These are phyloP conservation scores for Skeletonema marinoi DNA, from an alignment of 108 stramenopile species.

Conservation along the genomic window DNA sequence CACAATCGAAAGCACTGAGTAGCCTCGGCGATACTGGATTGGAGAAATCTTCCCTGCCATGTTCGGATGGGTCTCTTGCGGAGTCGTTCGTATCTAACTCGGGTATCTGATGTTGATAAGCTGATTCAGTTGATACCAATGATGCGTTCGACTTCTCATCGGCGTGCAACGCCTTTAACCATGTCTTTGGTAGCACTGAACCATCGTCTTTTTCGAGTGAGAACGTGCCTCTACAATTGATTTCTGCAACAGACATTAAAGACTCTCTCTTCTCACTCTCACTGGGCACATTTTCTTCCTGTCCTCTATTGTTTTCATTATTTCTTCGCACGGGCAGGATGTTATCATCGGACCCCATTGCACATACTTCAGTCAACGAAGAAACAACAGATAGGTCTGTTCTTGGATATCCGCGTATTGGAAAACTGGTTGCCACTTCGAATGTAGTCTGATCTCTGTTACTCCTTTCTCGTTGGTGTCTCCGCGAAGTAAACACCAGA, in stretches of 20 bases:
- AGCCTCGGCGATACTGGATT: not conserved
- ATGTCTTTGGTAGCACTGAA: constrained; percentile 16
- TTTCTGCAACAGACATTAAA: constrained; percentile 22
- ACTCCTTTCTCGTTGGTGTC: not conserved
- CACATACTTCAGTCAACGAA: not conserved
- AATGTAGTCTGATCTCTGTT: not conserved
- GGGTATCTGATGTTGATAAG: not conserved
- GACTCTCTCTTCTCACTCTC: not conserved
- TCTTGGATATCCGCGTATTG: not conserved
- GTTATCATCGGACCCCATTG: not conserved
- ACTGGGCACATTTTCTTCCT: not conserved
- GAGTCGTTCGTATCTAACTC: not conserved
- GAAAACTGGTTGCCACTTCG: not conserved
- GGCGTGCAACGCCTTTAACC: constrained; percentile 16
- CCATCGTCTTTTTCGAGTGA: constrained; percentile 24
- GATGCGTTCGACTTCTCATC: not conserved
- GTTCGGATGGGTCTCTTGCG: not conserved
- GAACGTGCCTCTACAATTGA: constrained; percentile 28
- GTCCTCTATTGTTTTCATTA: not conserved
- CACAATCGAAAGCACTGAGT: not conserved
- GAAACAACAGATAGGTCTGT: not conserved
- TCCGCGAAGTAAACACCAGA: constrained; percentile 8
- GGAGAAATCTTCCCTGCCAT: not conserved
- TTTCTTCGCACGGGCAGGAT: not conserved
- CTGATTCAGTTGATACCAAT: not conserved